phyloP scores from a whole-genome alignment of 495 filamentous ascomycete genomes.

The Neurospora sp. region DNA sequence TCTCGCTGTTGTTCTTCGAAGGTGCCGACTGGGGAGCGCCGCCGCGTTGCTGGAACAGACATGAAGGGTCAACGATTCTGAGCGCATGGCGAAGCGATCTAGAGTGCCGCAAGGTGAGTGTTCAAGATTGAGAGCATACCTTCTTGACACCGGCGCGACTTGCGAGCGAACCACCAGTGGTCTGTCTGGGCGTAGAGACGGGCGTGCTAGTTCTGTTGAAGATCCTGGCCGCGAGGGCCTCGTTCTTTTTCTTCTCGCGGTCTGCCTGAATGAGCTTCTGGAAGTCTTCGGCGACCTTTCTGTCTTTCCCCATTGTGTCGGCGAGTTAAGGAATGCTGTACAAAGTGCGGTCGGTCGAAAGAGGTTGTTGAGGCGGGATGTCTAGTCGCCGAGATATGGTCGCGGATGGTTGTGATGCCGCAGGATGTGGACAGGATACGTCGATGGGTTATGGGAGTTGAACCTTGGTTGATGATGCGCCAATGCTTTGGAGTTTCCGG shows the following conservation, averaged over 20 bases:
- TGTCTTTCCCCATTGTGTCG: slow-evolving; percentile 19
- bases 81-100: background rate
- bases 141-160: slow-evolving; percentile 68
- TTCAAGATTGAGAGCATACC: slow-evolving; percentile 30
- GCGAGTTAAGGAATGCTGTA: background rate
- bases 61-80: background rate
- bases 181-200: slow-evolving; percentile 45
- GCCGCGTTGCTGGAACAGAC: slow-evolving; percentile 30
- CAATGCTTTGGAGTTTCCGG: background rate
- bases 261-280: slow-evolving; percentile 59
- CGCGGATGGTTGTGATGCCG: background rate
- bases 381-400: background rate
- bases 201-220: slow-evolving; percentile 54
- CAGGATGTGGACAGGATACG: background rate
- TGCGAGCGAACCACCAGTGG: slow-evolving; percentile 49
- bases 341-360: background rate
- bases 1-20: background rate
- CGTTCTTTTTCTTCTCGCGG: slow-evolving; percentile 59
- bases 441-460: background rate
- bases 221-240: slow-evolving; percentile 61
- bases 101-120: background rate
- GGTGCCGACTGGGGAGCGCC: slow-evolving; percentile 19
- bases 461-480: background rate
- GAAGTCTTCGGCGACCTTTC: slow-evolving; percentile 45
- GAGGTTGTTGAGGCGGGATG: background rate